Evolutionary conservation across 768 basidiomycete genomes (phyloP), one percentile per base, ranked within the genome.

Genomic region (Trametes cinnabarina): DNA sequence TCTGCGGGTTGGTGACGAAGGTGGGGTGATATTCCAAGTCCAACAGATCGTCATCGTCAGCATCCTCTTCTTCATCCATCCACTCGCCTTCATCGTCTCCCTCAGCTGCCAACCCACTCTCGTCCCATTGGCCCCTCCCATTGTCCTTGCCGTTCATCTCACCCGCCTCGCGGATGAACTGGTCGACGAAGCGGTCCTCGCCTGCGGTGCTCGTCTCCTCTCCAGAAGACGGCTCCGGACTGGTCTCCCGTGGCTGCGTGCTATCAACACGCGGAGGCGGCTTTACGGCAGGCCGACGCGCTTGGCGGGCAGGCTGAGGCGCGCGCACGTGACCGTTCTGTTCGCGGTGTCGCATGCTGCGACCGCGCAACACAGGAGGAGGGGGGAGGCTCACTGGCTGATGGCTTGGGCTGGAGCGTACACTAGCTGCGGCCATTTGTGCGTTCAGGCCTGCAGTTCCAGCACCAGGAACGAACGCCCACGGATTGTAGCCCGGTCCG

Each of bases 171-270:
- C 35, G 63, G 44, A 51, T 52, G 39, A 52, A 65, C n/a, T 56
- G 63, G 30, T 65, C 65, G 23, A 63, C 67, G 25, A 64, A 66
- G 17, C 66, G 68, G 6, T 74, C 82, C 66, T 90, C 90, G 0
- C 88, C 90, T 0, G 88, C 88, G 1, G 87, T 55, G 44, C 54
- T 55, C 46, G 54, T 90, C 70, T 90, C 88, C 68, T 92, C 90
- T 0, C 63, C 65, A 3, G 85, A 85, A 10, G 85, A 86, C 43
- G 82, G 79, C 73, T 91, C 90, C 0, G 88, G 89, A 61, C 86
- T 90, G 11, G 89, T 91, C 63, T 92, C 90, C 40, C 89, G 74
- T 7, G 90, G 89, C 64, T 91, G 88, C 0, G 90, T 92, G 64
- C 88, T 91, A 65, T 90, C 87, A 17, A 92, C 90, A 12, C 90